These are phyloP conservation scores for Geotrichum armillariae DNA, from an alignment of 1,139 yeast genomes.

Conservation along the genomic window DNA sequence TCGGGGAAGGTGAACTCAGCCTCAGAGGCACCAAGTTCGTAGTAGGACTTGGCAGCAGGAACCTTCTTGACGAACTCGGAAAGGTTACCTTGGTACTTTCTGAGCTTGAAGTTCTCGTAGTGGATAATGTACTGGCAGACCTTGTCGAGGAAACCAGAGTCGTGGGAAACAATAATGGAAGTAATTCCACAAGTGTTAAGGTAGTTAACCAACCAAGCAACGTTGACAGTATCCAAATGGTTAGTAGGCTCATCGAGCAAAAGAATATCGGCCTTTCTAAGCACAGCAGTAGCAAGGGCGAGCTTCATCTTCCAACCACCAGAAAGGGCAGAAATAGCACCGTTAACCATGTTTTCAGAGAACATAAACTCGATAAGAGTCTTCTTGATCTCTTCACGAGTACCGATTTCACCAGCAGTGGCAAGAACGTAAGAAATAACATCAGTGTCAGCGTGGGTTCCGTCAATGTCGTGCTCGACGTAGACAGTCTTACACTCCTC, in stretches of 20 bases:
- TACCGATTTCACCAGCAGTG: constrained; percentile 58
- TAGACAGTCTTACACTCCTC: constrained; percentile 98
- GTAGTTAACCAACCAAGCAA: constrained; percentile 99
- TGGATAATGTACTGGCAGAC: constrained; percentile 98
- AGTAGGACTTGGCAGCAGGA: constrained; percentile 98
- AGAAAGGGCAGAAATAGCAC: constrained; percentile 94
- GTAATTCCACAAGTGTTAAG: constrained; percentile 97
- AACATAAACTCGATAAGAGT: constrained; percentile 82
- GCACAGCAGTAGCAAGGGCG: constrained; percentile 98
- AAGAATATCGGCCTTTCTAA: constrained; percentile 97
- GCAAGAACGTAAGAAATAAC: constrained; percentile 88
- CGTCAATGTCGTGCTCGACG: constrained; percentile 99
- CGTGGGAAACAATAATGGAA: constrained; percentile 98
- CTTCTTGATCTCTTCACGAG: constrained; percentile 69
- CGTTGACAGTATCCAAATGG: constrained; percentile 99
- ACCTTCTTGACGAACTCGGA: constrained; percentile 98
- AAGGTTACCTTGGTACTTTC: constrained; percentile 99
- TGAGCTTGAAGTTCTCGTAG: constrained; percentile 99
- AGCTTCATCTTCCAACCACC: constrained; percentile 99
- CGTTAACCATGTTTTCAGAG: constrained; percentile 84
- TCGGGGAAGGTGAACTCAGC: constrained; percentile 96
- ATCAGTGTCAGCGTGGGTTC: constrained; percentile 93
- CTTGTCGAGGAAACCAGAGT: constrained; percentile 98
- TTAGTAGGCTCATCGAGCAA: constrained; percentile 99
- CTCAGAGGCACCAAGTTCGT: constrained; percentile 98